Conservation (phyloP, 208 protist genomes). For the Acanthamoeba lenticulata region DNA sequence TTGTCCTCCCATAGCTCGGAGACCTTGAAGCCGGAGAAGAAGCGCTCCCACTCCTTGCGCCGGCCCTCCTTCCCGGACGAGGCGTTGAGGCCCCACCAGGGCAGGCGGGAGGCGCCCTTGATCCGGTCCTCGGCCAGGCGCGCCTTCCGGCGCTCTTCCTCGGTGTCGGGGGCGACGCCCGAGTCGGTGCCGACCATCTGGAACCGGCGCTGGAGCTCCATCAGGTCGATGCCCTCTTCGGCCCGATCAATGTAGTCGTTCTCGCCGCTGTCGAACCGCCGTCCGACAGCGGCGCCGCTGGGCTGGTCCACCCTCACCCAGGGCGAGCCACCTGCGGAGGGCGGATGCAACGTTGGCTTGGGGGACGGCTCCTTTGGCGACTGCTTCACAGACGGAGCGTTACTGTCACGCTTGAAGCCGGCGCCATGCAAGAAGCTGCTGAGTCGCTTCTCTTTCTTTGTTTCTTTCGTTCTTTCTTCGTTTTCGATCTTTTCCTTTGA, state of each 20-base stretch:
- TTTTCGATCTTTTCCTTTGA: neutral
- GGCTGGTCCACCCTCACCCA: neutral
- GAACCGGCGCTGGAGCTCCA: constrained; percentile 30
- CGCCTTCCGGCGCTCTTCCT: neutral
- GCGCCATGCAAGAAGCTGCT: neutral
- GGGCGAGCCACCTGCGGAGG: neutral
- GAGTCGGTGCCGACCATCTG: neutral
- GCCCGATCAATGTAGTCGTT: neutral
- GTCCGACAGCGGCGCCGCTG: neutral
- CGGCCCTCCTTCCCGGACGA: constrained; percentile 50
- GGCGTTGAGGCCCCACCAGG: constrained; percentile 54
- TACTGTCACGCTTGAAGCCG: neutral
- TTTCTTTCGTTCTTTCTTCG: neutral
- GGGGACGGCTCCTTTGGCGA: neutral
- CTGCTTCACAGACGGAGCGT: neutral
- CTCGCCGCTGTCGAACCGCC: neutral
- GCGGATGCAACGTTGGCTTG: neutral
- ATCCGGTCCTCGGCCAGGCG: neutral
- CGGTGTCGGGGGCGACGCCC: neutral
- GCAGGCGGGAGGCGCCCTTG: neutral
- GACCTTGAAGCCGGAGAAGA: constrained; percentile 60
- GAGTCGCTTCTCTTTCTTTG: neutral
- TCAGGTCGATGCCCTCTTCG: constrained; percentile 42
- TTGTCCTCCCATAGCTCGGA: constrained; percentile 50
- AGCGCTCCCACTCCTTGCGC: constrained; percentile 45